Evolutionary conservation across 148 eudicot species (phyloP), one percentile per base, ranked within the genome.

Genomic region (Fagopyrum tataricum): DNA sequence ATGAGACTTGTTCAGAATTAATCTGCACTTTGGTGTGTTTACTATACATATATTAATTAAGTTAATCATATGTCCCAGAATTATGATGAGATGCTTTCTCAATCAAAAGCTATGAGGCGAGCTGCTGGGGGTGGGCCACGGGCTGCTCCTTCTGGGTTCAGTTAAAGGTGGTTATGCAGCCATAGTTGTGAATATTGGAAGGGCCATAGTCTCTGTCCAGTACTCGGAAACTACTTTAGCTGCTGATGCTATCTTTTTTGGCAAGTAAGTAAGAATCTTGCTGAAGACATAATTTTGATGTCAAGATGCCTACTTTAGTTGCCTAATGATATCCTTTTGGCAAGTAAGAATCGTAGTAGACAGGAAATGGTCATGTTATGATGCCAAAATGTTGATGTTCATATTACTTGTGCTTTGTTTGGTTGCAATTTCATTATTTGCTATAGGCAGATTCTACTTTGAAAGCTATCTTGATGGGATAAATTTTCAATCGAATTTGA

Each of bases 21-120:
- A 23, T 12, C 41, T 26, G 15, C 7, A 11, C 41, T 24, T 61
- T 61, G 17, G 67, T 24, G 31, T 20, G 13, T 24, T 26, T 12
- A 11, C 10, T 15, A 39, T 37, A 20, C 68, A 62, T 39, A 64
- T 64, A 5, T 43, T 64, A 7, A 37, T 64, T 64, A 31, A 0
- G 6, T 39, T 61, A 5, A 64, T 61, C 8, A 58, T 7, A 21
- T 39, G 44, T 21, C 11, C 72, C 83, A 91, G 97, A 79, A 87
- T 68, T 87, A 89, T 44, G 90, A 87, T 48, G 89, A 86, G 69
- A 78, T 91, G 80, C 86, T 82, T 4, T 85, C 88, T 17, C 91
- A 86, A 66, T 83, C 90, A 20, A 84, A 71, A 80, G 88, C 95
- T 44, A 79, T 51, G 78, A 88, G 90, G 74, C 82, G 83, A 74